A percentile compares a stretch with the other conserved stretches of the same genome.
Evolutionary conservation across 78 protist species (phyloP).

Genomic region (Cavenderia fasciculata): DNA sequence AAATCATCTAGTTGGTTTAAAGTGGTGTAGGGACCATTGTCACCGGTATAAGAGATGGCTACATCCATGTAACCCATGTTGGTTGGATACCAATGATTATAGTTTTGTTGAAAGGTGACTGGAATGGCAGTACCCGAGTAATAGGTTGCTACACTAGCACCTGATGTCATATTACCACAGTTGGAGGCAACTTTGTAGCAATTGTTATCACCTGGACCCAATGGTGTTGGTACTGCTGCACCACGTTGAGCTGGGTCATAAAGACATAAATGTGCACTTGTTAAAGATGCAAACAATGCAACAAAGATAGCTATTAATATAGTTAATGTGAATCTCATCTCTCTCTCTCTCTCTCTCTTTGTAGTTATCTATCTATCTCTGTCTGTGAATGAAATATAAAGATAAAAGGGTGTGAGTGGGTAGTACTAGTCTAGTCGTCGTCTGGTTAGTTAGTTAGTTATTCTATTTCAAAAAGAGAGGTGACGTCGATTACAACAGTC

Average conservation of each 20-base stretch:
- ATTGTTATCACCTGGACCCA: constrained; percentile 11
- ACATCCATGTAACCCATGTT: constrained; percentile 50
- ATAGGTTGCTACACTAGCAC: constrained; percentile 14
- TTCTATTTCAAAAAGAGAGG: too few relatives aligned
- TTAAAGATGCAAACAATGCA: too few relatives aligned
- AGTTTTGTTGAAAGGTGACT: constrained; percentile 59
- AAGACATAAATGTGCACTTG: constrained; percentile 34
- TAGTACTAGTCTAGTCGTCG: too few relatives aligned
- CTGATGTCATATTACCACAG: constrained; percentile 39
- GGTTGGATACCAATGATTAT: constrained; percentile 44
- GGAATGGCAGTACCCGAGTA: neutral
- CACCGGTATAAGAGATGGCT: constrained; percentile 48
- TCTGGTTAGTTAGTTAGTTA: too few relatives aligned
- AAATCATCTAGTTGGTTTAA: constrained; percentile 1
- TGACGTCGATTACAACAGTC: too few relatives aligned
- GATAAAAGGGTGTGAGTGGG: too few relatives aligned
- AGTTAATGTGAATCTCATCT: too few relatives aligned
- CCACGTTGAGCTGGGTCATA: constrained; percentile 59
- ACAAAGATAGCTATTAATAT: too few relatives aligned
- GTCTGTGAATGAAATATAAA: too few relatives aligned
- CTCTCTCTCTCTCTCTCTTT: too few relatives aligned
- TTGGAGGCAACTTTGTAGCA: constrained; percentile 1
- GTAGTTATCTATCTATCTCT: too few relatives aligned
- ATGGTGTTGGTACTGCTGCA: neutral
- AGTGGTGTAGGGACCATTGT: constrained; percentile 5